These are phyloP conservation scores for Rutstroemia sp. DNA, from an alignment of 2,329 filamentous ascomycete species.

Conservation along the genomic window DNA sequence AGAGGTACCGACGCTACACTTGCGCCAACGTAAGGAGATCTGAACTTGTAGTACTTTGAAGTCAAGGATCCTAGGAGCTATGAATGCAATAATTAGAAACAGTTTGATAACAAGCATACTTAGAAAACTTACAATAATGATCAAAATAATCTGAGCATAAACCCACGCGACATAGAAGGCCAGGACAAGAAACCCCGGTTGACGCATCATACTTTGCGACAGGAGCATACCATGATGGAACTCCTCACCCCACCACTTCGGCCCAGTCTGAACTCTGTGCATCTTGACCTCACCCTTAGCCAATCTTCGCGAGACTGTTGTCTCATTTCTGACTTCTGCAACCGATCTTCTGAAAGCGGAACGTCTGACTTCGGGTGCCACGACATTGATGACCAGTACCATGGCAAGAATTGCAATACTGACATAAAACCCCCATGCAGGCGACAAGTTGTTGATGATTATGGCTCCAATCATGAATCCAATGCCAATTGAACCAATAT, in stretches of 20 bases:
- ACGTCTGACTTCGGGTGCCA: slow-evolving; percentile 64
- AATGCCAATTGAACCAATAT: slow-evolving; percentile 61
- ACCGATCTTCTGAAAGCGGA: slow-evolving; percentile 63
- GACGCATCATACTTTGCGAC: slow-evolving; percentile 61
- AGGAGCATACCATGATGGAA: slow-evolving; percentile 63
- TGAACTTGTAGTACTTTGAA: slow-evolving; percentile 59
- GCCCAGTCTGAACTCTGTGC: slow-evolving; percentile 64
- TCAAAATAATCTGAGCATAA: slow-evolving; percentile 66
- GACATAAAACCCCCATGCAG: slow-evolving; percentile 71
- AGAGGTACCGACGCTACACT: slow-evolving; percentile 59
- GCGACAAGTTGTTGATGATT: slow-evolving; percentile 56
- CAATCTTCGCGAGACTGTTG: slow-evolving; percentile 48
- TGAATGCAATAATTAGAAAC: neutral
- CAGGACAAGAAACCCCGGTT: slow-evolving; percentile 66
- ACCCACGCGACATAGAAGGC: slow-evolving; percentile 72
- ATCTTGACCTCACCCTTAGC: slow-evolving; percentile 70
- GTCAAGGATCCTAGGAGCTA: slow-evolving; percentile 61
- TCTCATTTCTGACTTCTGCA: slow-evolving; percentile 50
- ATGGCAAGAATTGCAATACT: slow-evolving; percentile 59
- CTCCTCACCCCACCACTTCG: slow-evolving; percentile 71
- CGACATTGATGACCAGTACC: slow-evolving; percentile 61
- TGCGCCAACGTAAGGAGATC: slow-evolving; percentile 57
- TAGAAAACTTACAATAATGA: slow-evolving; percentile 51
- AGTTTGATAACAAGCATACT: slow-evolving; percentile 14
- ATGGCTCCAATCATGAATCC: slow-evolving; percentile 66